Evolutionary conservation across 345 rosid genomes (phyloP).

Genomic region (Murraya koenigii): DNA sequence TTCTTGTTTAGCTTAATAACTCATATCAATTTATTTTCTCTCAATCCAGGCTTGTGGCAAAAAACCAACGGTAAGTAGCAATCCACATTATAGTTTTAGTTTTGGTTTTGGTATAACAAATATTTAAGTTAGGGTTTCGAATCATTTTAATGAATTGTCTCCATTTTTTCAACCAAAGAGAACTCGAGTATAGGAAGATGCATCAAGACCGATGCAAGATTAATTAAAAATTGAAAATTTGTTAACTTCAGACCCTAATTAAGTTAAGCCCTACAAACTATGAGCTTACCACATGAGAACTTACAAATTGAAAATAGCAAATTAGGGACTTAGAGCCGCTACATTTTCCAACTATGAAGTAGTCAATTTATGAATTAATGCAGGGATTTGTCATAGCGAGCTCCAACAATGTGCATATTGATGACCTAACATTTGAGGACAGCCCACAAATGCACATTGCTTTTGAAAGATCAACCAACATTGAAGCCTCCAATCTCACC

Average conservation of each 20-base stretch:
- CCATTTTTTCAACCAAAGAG: too few relatives aligned
- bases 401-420: slow-evolving; percentile 32
- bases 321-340: too few relatives aligned
- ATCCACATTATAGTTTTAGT: background rate
- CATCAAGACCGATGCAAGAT: too few relatives aligned
- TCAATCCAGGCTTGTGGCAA: slow-evolving; percentile 32
- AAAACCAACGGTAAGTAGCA: slow-evolving; percentile 37
- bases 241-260: too few relatives aligned
- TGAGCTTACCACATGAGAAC: too few relatives aligned
- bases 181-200: too few relatives aligned
- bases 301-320: too few relatives aligned
- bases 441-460: slow-evolving; percentile 52
- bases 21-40: background rate
- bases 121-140: background rate
- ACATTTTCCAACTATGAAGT: background rate
- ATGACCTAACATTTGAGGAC: slow-evolving; percentile 28
- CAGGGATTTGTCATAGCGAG: slow-evolving; percentile 37
- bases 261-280: background rate
- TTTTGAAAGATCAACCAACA: slow-evolving; percentile 24
- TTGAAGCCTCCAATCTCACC: slow-evolving; percentile 25
- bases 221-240: too few relatives aligned
- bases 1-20: background rate
- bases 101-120: too few relatives aligned
- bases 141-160: too few relatives aligned
- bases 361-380: background rate